Base-by-base conservation (phyloP, 345 rosid genomes). In the Populus simonii region DNA sequence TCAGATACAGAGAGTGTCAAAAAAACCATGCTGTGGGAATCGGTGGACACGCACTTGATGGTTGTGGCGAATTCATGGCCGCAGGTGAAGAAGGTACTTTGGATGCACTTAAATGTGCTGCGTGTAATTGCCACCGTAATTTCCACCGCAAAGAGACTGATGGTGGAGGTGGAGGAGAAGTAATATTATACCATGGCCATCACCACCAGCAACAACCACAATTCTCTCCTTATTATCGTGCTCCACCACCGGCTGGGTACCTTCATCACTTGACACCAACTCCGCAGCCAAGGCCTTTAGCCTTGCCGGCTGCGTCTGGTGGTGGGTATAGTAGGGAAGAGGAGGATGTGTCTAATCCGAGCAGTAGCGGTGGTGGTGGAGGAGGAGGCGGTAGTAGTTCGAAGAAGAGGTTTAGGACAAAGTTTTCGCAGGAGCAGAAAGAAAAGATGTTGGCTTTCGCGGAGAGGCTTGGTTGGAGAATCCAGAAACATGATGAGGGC, bases 41-140 rank as follows among this genome's bases (percentile, higher is more conserved):
- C 23, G 99, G 99, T 3, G 93, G 93, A 31, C 89, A 89, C 87
- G 98, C 96, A 57, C 85, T 95, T 25, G 99, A 93, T 74, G 99
- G 99, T n/a, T 95, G 99, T 79, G 87, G 96, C 10, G 97, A 95
- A 83, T 96, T 93, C 89, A 87, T 92, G 86, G 88, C 96, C 27
- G 93, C 93, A 0, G 99, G 96, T 0, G 92, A 92, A 59, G 94
- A 95, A 7, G 99, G 94, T 53, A 87, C 92, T 25, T 83, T 86
- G 7, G 93, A 83, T 49, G 94, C 87, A 45, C 85, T 96, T 51
- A 92, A 87, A 81, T 93, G 98, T 82, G 98, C 96, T 20, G 98
- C 98, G 43, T 93, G 99, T 83, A 83, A 80, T 73, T 96, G 98
- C 81, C 99, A 96, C 87, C 85, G 99, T 39, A 96, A 93, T 80